Evolutionary conservation across 306 rosid species (phyloP), one percentile per base, ranked within the genome.

Genomic region (Lathyrus tuberosus): DNA sequence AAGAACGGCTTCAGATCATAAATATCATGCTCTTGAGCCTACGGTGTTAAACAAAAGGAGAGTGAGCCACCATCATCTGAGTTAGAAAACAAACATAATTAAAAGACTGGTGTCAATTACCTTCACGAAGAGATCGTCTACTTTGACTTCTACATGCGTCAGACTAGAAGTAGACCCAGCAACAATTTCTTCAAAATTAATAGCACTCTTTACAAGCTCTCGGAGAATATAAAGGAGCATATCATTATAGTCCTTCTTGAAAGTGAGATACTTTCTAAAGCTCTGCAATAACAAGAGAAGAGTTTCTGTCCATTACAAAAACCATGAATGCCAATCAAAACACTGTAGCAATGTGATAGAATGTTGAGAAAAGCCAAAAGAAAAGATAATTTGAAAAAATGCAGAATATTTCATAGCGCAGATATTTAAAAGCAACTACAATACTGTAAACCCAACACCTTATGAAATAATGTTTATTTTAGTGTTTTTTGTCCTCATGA

Each of bases 11-110:
- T 84, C 52, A 94, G 84, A 89, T 91, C 97, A 65, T 75, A 82
- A 17, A 94, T 89, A 71, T 94, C 99, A 54, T 91, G 88, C 62
- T 91, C 99, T 69, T 87, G 94, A 62, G 97, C 97, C 99, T 94
- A 96, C 84, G 81, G 11, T 2, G 37, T 8, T 38, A 62, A n/a
- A n/a, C n/a, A n/a, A 83, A 66, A 44, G 47, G 62, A 46, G 44
- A 53, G 62, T 74, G 61, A 28, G 51, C 60, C 60, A 67, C 16
- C 26, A 28, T 46, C n/a, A 66, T 15, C 43, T 37, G 37, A 16
- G 47, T 62, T 38, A 4, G 11, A 52, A 72, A 78, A 60, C 28
- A 46, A 70, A 58, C 53, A 24, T 48, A 59, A 35, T 35, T n/a
- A 7, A 16, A 26, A 48, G 20, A 54, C 46, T 9, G 33, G 31